Evolutionary conservation across 1,284 basidiomycete genomes (phyloP), one percentile per base, ranked within the genome.

Genomic region (Hemileia vastatrix): DNA sequence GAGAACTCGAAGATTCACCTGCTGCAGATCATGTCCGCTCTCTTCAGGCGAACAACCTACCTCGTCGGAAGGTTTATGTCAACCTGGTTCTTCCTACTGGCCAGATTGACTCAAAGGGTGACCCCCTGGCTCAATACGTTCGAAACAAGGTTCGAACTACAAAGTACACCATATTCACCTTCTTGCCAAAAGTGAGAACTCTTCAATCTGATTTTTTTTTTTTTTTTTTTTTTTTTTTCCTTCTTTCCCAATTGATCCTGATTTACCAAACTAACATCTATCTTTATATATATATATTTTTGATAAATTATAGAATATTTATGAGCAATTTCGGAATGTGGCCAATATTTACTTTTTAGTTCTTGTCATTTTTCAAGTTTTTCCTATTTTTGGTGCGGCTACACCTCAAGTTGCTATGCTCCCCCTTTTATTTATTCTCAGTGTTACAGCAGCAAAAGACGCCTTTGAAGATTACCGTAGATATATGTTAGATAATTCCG

Each of bases 121-220:
- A 96, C 66, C 91, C 91, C 0, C 77, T 82, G 51, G 83, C 79
- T 40, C 81, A 82, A 27, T 97, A 93, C 77, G 83, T 84, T 33
- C 81, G 93, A 69, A 97, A 97, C 77, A 97, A 96, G 82, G 91
- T 97, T 64, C 82, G 88, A 71, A 96, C 93, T 49, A 88, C 86
- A 68, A 94, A 95, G 77, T 97, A 96, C 78, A 95, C 92, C 32
- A 75, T 90, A 64, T 59, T 94, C 67, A 90, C 91, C 2, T 97
- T 96, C 76, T 72, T 96, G 51, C 93, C 93, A n/a, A 91, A 89
- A 65, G 70, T 68, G 21, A 44, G 64, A 43, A 21, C 0, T 15
- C 19, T 23, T 6, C 67, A 48, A 60, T 13, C 62, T 66, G 57
- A 68, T 57, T 51, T 47, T 40, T 54, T n/a, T 58, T 33, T 24